Evolutionary conservation across 768 basidiomycete species (phyloP), one percentile per base, ranked within the genome.

Genomic region (Pulveroboletus ravenelii): DNA sequence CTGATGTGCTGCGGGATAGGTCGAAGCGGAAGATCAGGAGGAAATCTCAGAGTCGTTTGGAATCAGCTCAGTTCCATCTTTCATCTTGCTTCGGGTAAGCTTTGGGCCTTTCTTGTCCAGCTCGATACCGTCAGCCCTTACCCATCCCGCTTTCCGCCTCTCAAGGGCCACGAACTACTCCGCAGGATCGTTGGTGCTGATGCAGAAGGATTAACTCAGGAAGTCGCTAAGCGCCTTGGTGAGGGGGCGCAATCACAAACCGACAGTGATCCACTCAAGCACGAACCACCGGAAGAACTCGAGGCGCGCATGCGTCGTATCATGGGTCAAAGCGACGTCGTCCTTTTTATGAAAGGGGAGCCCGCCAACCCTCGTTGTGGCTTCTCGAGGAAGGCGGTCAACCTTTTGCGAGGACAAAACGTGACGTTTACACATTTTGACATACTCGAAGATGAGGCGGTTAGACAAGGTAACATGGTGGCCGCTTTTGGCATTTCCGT

Each of bases 41-140:
- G 93, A 94, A 42, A 93, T 99, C 50, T 76, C 92, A 5, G 93
- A 96, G 60, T 90, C 89, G 10, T 98, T 98, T 62, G 86, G 91
- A 7, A 81, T 99, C 52, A 84, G 93, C 58, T 81, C 87, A 17
- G 96, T 98, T 10, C 96, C 96, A 0, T 72, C 84, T 0, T 86
- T 93, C 61, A 65, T 97, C 43, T 68, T 99, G 47, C 80, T 99
- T 17, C 75, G 83, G 55, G 95, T 94, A 54, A 41, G 80, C 59
- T 37, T 31, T 2, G 14, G n/a, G 32, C 34, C 10, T 35, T 20
- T 34, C 38, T 25, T 2, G 4, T 23, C 20, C 8, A 7, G n/a
- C 27, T 44, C 27, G 20, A 41, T 48, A 31, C 34, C 37, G 23
- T n/a, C 36, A 23, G 20, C 20, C 20, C 20, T 23, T 23, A 23